Evolutionary conservation across 2,329 filamentous ascomycete species (phyloP).

Genomic region (Fusarium verticillioides): DNA sequence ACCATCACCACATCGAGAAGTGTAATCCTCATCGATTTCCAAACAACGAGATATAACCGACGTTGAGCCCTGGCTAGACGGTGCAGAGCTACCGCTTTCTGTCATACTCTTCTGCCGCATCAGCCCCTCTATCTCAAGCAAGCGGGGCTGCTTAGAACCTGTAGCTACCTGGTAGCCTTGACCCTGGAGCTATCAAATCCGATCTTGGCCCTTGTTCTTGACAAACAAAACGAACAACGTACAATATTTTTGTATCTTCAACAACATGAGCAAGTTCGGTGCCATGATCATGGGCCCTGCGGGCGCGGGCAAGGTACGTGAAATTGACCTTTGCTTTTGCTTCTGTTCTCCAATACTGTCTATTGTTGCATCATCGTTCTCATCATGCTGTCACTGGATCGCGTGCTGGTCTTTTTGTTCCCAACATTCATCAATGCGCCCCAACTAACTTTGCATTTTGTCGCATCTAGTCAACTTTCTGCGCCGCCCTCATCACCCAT

Average conservation of each 20-base stretch:
- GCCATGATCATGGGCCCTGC: constrained; percentile 96
- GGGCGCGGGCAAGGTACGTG: constrained; percentile 85
- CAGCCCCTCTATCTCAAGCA: constrained; percentile 3
- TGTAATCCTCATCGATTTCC: constrained; percentile 6
- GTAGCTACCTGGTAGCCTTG: constrained; percentile 15
- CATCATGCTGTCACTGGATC: constrained; percentile 27
- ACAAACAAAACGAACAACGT: constrained; percentile 13
- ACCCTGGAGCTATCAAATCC: constrained; percentile 19
- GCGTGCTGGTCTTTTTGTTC: constrained; percentile 29
- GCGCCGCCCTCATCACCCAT: constrained; percentile 91
- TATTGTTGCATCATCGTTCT: constrained; percentile 16
- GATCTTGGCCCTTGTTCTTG: constrained; percentile 19
- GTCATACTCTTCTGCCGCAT: not conserved
- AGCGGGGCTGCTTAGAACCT: constrained; percentile 33
- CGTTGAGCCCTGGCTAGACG: not conserved
- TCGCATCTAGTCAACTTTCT: constrained; percentile 82
- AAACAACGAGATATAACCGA: not conserved
- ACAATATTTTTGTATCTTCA: constrained; percentile 40
- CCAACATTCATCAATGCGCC: constrained; percentile 10
- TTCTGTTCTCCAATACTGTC: constrained; percentile 7
- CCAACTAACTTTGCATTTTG: constrained; percentile 17
- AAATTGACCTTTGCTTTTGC: constrained; percentile 9
- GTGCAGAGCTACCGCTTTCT: not conserved
- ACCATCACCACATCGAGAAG: constrained; percentile 18
- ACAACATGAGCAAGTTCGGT: constrained; percentile 92